These are phyloP conservation scores for Teunomyces funiuensis DNA, from an alignment of 805 yeast genomes.

Conservation along the genomic window DNA sequence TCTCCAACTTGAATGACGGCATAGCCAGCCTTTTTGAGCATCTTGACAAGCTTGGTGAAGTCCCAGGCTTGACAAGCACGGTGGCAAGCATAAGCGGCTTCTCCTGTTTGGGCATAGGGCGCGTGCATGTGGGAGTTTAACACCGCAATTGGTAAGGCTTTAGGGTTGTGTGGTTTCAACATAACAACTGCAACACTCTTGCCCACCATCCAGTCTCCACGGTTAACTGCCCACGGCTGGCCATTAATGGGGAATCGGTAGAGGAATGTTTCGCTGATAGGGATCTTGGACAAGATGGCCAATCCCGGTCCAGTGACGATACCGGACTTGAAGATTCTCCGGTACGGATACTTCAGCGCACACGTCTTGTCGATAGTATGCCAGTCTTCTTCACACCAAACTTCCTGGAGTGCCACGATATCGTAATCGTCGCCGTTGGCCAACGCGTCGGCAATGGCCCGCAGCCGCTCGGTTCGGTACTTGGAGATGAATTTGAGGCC, in stretches of 20 bases:
- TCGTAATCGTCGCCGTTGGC: conserved; percentile 56
- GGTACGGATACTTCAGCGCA: conserved; percentile 52
- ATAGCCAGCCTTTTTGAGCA: conserved; percentile 71
- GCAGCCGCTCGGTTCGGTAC: conserved; percentile 59
- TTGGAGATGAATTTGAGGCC: conserved; percentile 87
- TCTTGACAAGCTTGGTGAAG: conserved; percentile 62
- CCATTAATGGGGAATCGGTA: conserved; percentile 92
- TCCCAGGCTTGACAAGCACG: conserved; percentile 98
- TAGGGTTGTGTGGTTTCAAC: conserved; percentile 50
- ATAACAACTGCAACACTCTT: conserved; percentile 77
- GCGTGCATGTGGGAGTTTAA: conserved; percentile 97
- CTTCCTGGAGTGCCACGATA: conserved; percentile 89
- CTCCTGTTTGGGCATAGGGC: conserved; percentile 81
- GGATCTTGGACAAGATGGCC: conserved; percentile 78
- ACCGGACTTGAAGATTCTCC: conserved; percentile 76
- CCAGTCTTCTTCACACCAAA: conserved; percentile 91
- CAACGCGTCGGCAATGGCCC: conserved; percentile 70
- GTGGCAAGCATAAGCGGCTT: conserved; percentile 87
- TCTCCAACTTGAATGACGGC: conserved; percentile 92
- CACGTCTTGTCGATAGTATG: conserved; percentile 53
- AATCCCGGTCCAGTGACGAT: conserved; percentile 92
- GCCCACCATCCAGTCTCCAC: conserved; percentile 98
- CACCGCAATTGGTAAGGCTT: conserved; percentile 63
- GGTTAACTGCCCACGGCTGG: conserved; percentile 84
- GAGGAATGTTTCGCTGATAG: conserved; percentile 75